Evolutionary conservation across 345 rosid species (phyloP), one percentile per base, ranked within the genome.

Genomic region (Eucalyptus curtisii): DNA sequence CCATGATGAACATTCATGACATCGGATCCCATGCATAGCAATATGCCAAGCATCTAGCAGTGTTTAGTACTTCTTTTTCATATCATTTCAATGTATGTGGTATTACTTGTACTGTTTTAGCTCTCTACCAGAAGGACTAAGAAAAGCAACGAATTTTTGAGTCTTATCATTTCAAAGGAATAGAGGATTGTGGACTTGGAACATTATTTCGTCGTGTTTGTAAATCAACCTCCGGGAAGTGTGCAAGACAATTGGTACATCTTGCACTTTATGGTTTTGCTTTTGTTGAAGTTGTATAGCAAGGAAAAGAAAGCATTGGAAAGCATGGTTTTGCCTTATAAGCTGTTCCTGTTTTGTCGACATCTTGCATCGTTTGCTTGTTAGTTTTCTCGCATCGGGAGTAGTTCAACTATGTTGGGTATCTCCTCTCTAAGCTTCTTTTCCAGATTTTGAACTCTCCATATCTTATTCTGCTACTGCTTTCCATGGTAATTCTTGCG

Each of bases 1-100:
- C 90, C 97, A 94, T 82, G 91, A 91, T 27, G 97, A 97, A 85
- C 97, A 94, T 90, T 96, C 94, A 48, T 96, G 89, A 95, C 92
- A 87, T 19, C 31, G 45, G n/a, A 88, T 59, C 16, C 87, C 14
- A n/a, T 47, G 86, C 71, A 86, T 40, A 15, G 45, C 40, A 15
- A 31, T 37, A 66, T 31, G 81, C 81, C 14, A 24, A 37, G 31
- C 37, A 84, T 45, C 37, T 20, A 42, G 49, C 17, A 20, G 49
- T 20, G 48, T 61, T 45, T 30, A 15, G 53, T 22, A 48, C 52
- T 85, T 85, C 1, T 20, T 85, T 85, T 47, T 85, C 40, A 15
- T 50, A 5, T 25, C 53, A 30, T 85, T 49, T 71, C 45, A 76
- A 76, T 20, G 82, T 3, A 19, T 37, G 45, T 37, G 82, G 47